These are phyloP conservation scores for Phytophthora litchii DNA, from an alignment of 352 stramenopile species.

Conservation along the genomic window DNA sequence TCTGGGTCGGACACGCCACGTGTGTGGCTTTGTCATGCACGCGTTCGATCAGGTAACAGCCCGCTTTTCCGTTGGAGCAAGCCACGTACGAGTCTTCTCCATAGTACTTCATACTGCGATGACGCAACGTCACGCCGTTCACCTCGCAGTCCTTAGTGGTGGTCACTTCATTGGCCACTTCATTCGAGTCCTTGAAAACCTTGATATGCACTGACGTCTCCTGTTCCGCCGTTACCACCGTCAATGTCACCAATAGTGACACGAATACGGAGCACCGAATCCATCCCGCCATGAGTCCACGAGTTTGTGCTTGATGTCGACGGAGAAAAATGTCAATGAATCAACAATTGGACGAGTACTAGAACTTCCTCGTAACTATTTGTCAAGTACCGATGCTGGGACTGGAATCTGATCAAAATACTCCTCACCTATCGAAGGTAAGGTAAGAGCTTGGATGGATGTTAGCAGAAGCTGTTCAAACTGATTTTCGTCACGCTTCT, in stretches of 20 bases:
- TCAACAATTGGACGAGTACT: conserved; percentile 14
- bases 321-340: conserved; percentile 33
- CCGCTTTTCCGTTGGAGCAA: conserved; percentile 61
- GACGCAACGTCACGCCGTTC: conserved; percentile 56
- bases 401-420: conserved; percentile 10
- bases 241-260: conserved; percentile 23
- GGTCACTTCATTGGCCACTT: conserved; percentile 5
- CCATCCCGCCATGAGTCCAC: conserved; percentile 28
- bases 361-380: conserved; percentile 21
- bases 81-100: conserved; percentile 73
- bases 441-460: conserved; percentile 8
- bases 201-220: conserved; percentile 30
- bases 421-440: conserved; percentile 25
- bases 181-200: conserved; percentile 12
- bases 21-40: conserved; percentile 65
- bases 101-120: conserved; percentile 78
- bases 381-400: conserved; percentile 7
- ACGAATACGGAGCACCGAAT: conserved; percentile 30
- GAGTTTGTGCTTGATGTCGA: conserved; percentile 12
- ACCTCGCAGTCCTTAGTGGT: conserved; percentile 54
- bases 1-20: conserved; percentile 55
- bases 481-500: conserved; percentile 16
- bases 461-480: conserved; percentile 8
- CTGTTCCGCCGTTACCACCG: conserved; percentile 27
- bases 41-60: conserved; percentile 70